Base-by-base conservation (phyloP, 352 stramenopile species). In the Phytophthora rubi region DNA sequence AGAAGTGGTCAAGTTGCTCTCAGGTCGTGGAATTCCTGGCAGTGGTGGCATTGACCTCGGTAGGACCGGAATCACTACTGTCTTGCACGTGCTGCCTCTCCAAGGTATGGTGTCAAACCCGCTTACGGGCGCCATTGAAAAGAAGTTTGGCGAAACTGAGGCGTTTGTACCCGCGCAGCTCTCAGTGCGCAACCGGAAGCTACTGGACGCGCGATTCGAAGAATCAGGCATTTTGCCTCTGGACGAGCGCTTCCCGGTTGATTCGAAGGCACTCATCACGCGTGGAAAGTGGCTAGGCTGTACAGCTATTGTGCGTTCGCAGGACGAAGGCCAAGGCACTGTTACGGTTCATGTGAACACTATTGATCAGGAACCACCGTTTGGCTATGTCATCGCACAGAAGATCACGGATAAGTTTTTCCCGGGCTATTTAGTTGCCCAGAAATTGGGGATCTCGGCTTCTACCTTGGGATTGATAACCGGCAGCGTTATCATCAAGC, bases 121-220 rank as follows among this genome's bases (percentile, higher is more conserved):
- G 0, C 66, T 80, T 3, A 99, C 98, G 53, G 97, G 97, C 28
- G 95, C 92, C 2, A 90, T 96, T 30, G 93, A 94, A 56, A 99
- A 99, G 78, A 83, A 99, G 28, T 99, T 99, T 80, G 97, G 96
- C 48, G 86, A 91, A 23, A 85, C 96, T 13, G 95, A 99, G 75
- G 93, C 97, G 18, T 87, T 99, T 33, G 86, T 99, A 55, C 98
- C 98, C 6, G 83, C 98, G n/a, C 98, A 99, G 70, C 81, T 99
- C 52, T 93, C 94, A 12, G 85, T 99, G 21, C 93, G 91, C 65
- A 87, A 96, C 52, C 89, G 89, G 47, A 88, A 95, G 33, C 80
- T 98, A n/a, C 85, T 96, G 23, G 98, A 99, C 77, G 90, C 92
- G 16, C 90, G 97, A 28, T 99, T 99, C 73, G 77, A 92, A 33